Percentiles rank a stretch among this genome's conserved stretches.
Evolutionary conservation across 208 protist species (phyloP).

Genomic region (Wallacemonas sp.): DNA sequence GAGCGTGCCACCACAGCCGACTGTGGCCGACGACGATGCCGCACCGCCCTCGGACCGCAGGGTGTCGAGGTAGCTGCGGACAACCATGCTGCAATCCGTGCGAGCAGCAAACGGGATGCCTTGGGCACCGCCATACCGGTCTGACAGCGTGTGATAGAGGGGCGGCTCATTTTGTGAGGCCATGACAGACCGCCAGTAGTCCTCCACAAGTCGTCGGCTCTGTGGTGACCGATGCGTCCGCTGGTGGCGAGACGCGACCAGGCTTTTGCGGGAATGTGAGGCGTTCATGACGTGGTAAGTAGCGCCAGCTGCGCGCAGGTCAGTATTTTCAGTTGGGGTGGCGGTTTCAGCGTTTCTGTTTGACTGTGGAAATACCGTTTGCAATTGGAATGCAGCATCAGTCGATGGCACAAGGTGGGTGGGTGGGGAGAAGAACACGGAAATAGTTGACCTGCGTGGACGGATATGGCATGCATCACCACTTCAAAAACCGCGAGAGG

Average conservation of each 20-base stretch:
- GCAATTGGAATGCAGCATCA: too few species aligned
- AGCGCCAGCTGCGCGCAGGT: too few species aligned
- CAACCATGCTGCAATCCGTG: constrained; percentile 29
- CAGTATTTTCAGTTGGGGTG: background rate
- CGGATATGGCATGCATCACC: too few species aligned
- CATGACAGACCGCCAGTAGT: constrained; percentile 71
- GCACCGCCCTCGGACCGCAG: background rate
- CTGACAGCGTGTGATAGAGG: constrained; percentile 76
- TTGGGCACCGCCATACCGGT: constrained; percentile 66
- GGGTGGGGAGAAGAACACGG: too few species aligned
- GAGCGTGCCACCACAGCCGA: background rate
- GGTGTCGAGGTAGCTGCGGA: constrained; percentile 13
- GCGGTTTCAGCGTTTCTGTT: background rate
- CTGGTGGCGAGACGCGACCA: background rate
- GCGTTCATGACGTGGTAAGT: constrained; percentile 10
- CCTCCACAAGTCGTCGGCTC: constrained; percentile 64
- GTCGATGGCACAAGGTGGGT: too few species aligned
- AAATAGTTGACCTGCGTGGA: too few species aligned
- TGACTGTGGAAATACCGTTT: too few species aligned
- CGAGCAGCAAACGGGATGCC: constrained; percentile 66
- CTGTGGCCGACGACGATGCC: background rate
- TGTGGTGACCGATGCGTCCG: background rate
- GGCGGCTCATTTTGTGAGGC: constrained; percentile 52
- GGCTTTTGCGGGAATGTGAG: background rate
- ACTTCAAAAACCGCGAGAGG: too few species aligned